phyloP scores from a whole-genome alignment of 2,329 filamentous ascomycete species.

The Cordyceps cicadae region DNA sequence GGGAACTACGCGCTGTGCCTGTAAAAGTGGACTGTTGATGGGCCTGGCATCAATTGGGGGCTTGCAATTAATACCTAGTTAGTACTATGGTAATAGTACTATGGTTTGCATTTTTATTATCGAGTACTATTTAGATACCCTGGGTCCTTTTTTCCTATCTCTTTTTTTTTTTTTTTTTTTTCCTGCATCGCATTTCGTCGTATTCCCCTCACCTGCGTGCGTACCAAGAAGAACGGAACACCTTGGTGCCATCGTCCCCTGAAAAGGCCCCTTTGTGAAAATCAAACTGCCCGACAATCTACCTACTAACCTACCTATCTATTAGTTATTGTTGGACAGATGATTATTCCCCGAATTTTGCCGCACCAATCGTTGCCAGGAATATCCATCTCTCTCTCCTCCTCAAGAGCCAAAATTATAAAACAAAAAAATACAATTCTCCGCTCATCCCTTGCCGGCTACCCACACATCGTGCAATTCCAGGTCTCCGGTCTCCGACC shows the following conservation, averaged over 20 bases:
- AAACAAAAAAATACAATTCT: too few species aligned
- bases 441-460: neutral
- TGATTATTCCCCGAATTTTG: too few species aligned
- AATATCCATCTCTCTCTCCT: too few species aligned
- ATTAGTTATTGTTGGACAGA: too few species aligned
- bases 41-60: neutral
- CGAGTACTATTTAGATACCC: neutral
- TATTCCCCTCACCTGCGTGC: neutral
- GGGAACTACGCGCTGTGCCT: neutral
- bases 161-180: neutral
- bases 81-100: neutral
- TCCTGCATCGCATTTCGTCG: neutral
- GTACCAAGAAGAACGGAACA: too few species aligned
- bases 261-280: too few species aligned
- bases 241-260: too few species aligned
- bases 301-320: too few species aligned
- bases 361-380: too few species aligned
- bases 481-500: neutral
- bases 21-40: neutral
- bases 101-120: neutral
- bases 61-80: neutral
- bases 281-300: too few species aligned
- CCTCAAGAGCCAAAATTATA: too few species aligned
- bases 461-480: neutral
- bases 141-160: too few species aligned